phyloP scores from a whole-genome alignment of 2,329 filamentous ascomycete species.

The Pezicula rhizophila region DNA sequence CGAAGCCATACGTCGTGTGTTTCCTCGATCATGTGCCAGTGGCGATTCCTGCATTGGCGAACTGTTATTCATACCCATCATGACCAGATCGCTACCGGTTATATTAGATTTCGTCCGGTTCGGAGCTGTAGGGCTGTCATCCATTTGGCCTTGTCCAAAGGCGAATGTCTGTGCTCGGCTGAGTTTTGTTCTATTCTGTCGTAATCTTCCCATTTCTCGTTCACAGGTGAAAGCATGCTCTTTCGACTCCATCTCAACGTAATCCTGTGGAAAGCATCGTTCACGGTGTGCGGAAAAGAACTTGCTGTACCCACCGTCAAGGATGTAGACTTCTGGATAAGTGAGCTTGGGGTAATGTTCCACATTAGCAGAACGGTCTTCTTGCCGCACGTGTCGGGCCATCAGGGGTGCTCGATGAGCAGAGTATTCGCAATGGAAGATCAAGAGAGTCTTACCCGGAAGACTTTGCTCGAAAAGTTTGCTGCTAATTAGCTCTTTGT shows the following conservation, averaged over 20 bases:
- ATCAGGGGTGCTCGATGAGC: conserved; percentile 93
- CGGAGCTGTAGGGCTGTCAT: conserved; percentile 52
- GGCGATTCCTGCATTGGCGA: conserved; percentile 38
- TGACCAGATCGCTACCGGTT: conserved; percentile 28
- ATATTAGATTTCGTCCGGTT: conserved; percentile 19
- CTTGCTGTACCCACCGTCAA: conserved; percentile 91
- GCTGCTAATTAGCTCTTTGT: conserved; percentile 79
- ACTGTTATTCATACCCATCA: conserved; percentile 31
- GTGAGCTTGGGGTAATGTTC: conserved; percentile 82
- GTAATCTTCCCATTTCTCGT: conserved; percentile 87
- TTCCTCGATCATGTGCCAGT: conserved; percentile 44
- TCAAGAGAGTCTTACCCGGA: conserved; percentile 68
- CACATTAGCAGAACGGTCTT: conserved; percentile 79
- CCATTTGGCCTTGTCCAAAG: conserved; percentile 65
- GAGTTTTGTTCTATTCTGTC: conserved; percentile 76
- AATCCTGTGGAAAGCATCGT: conserved; percentile 89
- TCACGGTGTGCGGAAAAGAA: conserved; percentile 77
- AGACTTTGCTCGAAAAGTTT: conserved; percentile 68
- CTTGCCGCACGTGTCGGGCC: conserved; percentile 86
- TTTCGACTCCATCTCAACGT: conserved; percentile 92
- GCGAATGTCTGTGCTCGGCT: conserved; percentile 89
- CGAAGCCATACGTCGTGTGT: conserved; percentile 57
- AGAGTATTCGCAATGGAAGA: conserved; percentile 98
- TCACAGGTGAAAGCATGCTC: conserved; percentile 91
- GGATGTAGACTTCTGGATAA: conserved; percentile 96